Evolutionary conservation across 257 asterid genomes (phyloP).

Genomic region (Solanum boliviense): DNA sequence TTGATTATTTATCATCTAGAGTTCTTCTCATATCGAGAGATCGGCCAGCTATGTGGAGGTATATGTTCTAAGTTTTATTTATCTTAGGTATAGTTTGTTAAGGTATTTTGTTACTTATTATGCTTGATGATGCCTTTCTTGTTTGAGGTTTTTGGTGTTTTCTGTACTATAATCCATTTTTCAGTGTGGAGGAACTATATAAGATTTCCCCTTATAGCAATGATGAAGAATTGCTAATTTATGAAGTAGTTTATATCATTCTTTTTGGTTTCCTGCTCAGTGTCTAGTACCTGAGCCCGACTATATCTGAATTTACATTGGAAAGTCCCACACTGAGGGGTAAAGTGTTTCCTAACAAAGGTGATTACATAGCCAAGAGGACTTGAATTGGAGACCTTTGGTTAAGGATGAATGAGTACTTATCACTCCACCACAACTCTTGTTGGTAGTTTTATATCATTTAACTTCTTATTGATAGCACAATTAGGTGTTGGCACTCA

Average conservation of each 20-base stretch:
- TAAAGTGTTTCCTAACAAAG: too few relatives aligned
- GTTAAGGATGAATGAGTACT: too few relatives aligned
- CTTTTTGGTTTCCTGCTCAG: too few relatives aligned
- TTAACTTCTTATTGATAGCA: neutral
- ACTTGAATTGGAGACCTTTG: too few relatives aligned
- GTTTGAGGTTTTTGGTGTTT: neutral
- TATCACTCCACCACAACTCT: too few relatives aligned
- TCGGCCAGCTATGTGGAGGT: slow-evolving; percentile 83
- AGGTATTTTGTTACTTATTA: neutral
- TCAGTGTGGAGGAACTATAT: neutral
- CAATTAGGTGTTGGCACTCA: neutral
- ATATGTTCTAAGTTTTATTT: slow-evolving; percentile 20
- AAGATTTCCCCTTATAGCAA: neutral
- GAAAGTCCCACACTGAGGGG: too few relatives aligned
- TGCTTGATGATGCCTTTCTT: neutral
- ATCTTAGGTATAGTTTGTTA: neutral
- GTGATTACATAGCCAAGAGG: too few relatives aligned
- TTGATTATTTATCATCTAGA: slow-evolving; percentile 59
- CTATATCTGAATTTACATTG: too few relatives aligned
- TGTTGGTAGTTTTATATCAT: too few relatives aligned
- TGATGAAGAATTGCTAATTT: neutral
- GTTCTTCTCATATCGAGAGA: slow-evolving; percentile 76
- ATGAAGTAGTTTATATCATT: neutral
- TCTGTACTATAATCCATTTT: neutral
- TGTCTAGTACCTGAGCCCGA: too few relatives aligned